Evolutionary conservation across 768 basidiomycete genomes (phyloP).

Genomic region (Tricholoma furcatifolium): DNA sequence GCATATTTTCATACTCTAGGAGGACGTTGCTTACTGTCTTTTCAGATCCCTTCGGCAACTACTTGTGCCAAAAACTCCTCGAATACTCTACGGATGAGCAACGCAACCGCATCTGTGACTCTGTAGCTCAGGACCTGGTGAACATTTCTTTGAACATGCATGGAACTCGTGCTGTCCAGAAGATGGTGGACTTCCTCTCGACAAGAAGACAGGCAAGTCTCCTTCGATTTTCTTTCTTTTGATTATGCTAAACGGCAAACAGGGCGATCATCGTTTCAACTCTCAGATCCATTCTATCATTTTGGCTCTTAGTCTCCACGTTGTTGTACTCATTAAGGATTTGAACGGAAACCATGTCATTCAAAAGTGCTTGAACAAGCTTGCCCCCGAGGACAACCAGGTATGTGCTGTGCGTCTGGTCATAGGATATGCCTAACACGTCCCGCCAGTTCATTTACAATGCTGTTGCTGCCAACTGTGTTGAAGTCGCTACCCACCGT

Average conservation of each 20-base stretch:
- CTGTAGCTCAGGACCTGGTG: constrained; percentile 95
- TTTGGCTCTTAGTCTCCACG: constrained; percentile 92
- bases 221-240: constrained; percentile 27
- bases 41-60: constrained; percentile 97
- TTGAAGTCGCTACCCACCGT: constrained; percentile 96
- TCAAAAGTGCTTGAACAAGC: constrained; percentile 98
- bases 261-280: constrained; percentile 84
- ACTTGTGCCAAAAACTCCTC: constrained; percentile 95
- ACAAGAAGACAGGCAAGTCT: constrained; percentile 85
- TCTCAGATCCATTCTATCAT: constrained; percentile 96
- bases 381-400: constrained; percentile 98
- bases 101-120: constrained; percentile 94
- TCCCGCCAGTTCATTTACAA: constrained; percentile 92
- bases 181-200: constrained; percentile 99
- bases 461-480: constrained; percentile 97
- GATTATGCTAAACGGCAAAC: constrained; percentile 52
- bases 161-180: constrained; percentile 98
- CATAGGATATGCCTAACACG: not conserved
- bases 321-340: constrained; percentile 99
- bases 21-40: constrained; percentile 1
- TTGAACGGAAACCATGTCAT: constrained; percentile 97
- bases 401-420: constrained; percentile 31
- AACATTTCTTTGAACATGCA: constrained; percentile 99
- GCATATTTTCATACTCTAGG: not conserved
- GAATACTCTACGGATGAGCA: constrained; percentile 98